phyloP scores from a whole-genome alignment of 192 early-diverging fungal genomes.

The Umbelopsis ramanniana region DNA sequence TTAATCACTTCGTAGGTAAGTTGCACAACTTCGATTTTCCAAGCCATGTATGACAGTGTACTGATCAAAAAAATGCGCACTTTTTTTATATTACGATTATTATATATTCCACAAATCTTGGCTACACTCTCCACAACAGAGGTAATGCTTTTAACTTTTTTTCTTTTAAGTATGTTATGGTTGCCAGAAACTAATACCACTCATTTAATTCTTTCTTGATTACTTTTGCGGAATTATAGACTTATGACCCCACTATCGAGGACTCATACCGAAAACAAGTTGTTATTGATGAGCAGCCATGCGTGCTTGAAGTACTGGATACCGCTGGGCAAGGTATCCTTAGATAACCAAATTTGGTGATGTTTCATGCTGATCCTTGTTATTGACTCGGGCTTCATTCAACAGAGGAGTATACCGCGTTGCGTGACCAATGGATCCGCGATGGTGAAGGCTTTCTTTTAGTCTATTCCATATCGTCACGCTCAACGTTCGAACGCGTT shows the following conservation, averaged over 20 bases:
- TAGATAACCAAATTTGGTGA: background rate
- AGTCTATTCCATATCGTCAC: slow-evolving; percentile 88
- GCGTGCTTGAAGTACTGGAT: slow-evolving; percentile 96
- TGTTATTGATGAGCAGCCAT: slow-evolving; percentile 95
- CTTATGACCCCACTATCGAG: slow-evolving; percentile 99
- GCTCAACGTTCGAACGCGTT: slow-evolving; percentile 84
- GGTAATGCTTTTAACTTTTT: slow-evolving; percentile 18
- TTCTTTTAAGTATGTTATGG: background rate
- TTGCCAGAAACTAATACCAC: background rate
- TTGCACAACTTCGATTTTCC: background rate
- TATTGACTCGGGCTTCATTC: background rate
- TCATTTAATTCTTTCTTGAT: background rate
- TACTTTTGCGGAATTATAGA: slow-evolving; percentile 43
- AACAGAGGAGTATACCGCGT: slow-evolving; percentile 75
- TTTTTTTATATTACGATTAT: slow-evolving; percentile 4
- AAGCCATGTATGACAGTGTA: slow-evolving; percentile 5
- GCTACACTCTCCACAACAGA: slow-evolving; percentile 18
- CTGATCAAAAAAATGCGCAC: background rate
- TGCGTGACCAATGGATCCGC: slow-evolving; percentile 82
- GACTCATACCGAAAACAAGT: slow-evolving; percentile 98
- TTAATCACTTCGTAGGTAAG: slow-evolving; percentile 55
- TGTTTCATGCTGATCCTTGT: background rate
- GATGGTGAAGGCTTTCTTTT: slow-evolving; percentile 87
- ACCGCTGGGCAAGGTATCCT: slow-evolving; percentile 81
- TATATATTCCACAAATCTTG: background rate